Evolutionary conservation across 2,329 filamentous ascomycete genomes (phyloP).

Genomic region (Helotiales sp.): DNA sequence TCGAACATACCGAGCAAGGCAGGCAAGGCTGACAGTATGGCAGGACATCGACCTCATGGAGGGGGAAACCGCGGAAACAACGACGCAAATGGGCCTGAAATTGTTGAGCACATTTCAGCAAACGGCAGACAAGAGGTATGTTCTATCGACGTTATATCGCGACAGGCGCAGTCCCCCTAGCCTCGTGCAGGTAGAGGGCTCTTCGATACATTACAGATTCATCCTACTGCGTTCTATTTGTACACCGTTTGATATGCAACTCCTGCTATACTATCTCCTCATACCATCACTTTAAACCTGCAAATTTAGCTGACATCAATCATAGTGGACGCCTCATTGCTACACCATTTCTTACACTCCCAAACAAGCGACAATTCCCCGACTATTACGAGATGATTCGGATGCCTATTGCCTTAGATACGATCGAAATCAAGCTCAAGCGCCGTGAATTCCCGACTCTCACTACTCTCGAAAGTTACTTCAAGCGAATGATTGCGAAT

Average conservation of each 20-base stretch:
- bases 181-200: neutral
- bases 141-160: slow-evolving; percentile 32
- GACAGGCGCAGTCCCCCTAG: slow-evolving; percentile 16
- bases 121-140: slow-evolving; percentile 82
- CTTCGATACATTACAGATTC: neutral
- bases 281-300: neutral
- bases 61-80: slow-evolving; percentile 68
- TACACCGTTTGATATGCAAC: neutral
- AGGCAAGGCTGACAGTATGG: slow-evolving; percentile 40
- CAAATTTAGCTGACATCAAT: slow-evolving; percentile 15
- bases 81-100: slow-evolving; percentile 71
- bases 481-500: slow-evolving; percentile 87
- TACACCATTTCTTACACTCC: slow-evolving; percentile 75
- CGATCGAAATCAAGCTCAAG: slow-evolving; percentile 76
- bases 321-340: slow-evolving; percentile 74
- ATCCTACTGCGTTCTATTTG: neutral
- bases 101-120: slow-evolving; percentile 77
- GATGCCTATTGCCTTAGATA: slow-evolving; percentile 79
- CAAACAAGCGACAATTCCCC: slow-evolving; percentile 65
- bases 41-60: slow-evolving; percentile 36
- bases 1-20: slow-evolving; percentile 16
- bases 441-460: slow-evolving; percentile 71
- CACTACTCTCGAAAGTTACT: slow-evolving; percentile 78
- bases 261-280: neutral
- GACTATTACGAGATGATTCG: slow-evolving; percentile 80